Base-by-base conservation (phyloP, 139 green algal genomes). In the Dunaliella primolecta region DNA sequence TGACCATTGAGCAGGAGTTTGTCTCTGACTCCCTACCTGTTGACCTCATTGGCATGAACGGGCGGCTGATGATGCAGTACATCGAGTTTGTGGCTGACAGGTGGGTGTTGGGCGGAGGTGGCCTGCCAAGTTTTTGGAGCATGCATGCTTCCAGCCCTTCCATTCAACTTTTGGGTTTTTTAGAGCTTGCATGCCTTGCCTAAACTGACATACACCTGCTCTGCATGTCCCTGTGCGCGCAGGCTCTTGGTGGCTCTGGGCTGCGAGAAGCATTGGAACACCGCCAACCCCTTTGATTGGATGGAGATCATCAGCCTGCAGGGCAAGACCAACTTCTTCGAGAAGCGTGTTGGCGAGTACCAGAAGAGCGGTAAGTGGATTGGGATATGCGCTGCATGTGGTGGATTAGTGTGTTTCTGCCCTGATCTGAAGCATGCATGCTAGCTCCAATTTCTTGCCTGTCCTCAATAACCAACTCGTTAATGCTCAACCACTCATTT, bases 311-410 rank as follows among this genome's bases (percentile, higher is more conserved):
- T 98, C 64, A 95, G 92, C 2, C 36, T 90, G 82, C 92, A 95
- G 91, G 94, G 93, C 80, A 97, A 98, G 91, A 98, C 96, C 82
- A 98, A 98, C 92, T 98, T 99, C 88, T 98, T 98, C 85, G 96
- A 98, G 92, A 96, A 96, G 90, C 92, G 96, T 31, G 96, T 98
- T 36, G 94, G 93, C 11, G 94, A 98, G 31, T 99, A 98, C 91
- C 95, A 98, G 87, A 97, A 97, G 90, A 92, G 92, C 0, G 94
- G 95, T 77, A 32, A 77, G 71, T 29, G 20, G 23, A n/a, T 72
- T 23, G 20, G 71, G 3, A 7, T 77, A 32, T 77, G 71, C 27
- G 27, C 71, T 32, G 15, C 11, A 7, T 7, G 71, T 77, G 71
- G 11, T 31, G 20, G 11, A 32, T 35, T 21, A 32, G 25, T 2